Evolutionary conservation across 441 rosid genomes (phyloP).

Genomic region (Euphorbia schlechtendalii): DNA sequence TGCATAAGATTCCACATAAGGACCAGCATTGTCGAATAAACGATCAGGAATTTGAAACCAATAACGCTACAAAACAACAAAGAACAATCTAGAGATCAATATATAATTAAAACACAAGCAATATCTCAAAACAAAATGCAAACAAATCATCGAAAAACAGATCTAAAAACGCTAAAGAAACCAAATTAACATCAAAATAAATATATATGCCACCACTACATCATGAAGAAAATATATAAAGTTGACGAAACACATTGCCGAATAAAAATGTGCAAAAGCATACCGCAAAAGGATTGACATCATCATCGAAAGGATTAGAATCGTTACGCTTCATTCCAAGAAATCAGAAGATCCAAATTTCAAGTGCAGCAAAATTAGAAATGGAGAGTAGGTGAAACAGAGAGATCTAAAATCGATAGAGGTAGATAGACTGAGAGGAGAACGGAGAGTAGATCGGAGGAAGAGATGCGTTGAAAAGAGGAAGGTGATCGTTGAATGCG

Average conservation of each 20-base stretch:
- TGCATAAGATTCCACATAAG: too few relatives aligned
- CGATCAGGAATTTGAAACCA: not conserved
- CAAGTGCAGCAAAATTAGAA: not conserved
- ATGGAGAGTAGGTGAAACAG: not conserved
- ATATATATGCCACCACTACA: not conserved
- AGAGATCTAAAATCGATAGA: too few relatives aligned
- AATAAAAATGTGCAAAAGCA: constrained; percentile 3
- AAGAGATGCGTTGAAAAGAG: not conserved
- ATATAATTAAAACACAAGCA: not conserved
- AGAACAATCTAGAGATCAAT: not conserved
- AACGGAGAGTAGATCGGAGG: not conserved
- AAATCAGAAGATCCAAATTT: constrained; percentile 21
- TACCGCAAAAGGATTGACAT: constrained; percentile 93
- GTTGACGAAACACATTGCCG: not conserved
- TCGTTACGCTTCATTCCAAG: constrained; percentile 60
- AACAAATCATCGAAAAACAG: constrained; percentile 3
- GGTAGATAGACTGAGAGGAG: too few relatives aligned
- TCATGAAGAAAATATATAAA: not conserved
- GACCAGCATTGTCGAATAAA: not conserved
- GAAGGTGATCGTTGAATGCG: not conserved
- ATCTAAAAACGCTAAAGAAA: constrained; percentile 1
- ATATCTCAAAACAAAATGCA: not conserved
- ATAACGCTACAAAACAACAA: not conserved
- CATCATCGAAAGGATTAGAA: constrained; percentile 79
- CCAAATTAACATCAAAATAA: not conserved